Evolutionary conservation across 2,329 filamentous ascomycete genomes (phyloP).

Genomic region (Lachnellula arida): DNA sequence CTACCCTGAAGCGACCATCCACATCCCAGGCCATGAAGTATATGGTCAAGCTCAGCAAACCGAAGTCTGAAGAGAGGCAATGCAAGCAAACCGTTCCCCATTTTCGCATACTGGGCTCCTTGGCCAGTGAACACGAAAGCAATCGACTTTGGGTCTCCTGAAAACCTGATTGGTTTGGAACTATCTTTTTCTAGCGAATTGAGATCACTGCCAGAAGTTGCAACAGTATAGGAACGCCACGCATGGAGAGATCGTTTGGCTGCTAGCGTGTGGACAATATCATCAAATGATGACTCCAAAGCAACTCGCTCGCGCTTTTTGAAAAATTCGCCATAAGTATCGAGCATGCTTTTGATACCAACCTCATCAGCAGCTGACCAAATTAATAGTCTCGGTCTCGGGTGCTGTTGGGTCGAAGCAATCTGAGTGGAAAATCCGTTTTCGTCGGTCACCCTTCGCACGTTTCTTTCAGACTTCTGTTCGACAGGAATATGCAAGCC

Average conservation of each 20-base stretch:
- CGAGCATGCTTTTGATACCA: not conserved
- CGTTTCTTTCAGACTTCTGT: not conserved
- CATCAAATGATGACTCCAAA: not conserved
- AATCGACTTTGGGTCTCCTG: conserved; percentile 1
- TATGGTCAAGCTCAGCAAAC: conserved; percentile 1
- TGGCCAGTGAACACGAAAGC: conserved; percentile 28
- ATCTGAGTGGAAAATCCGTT: not conserved
- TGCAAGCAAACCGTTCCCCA: conserved; percentile 22
- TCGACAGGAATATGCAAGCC: too few species aligned
- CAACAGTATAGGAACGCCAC: too few species aligned
- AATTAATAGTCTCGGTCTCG: conserved; percentile 1
- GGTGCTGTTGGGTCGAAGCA: not conserved
- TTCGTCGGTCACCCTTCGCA: not conserved
- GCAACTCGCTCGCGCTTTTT: not conserved
- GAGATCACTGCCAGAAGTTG: not conserved
- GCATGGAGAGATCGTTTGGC: not conserved
- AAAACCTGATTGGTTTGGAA: not conserved
- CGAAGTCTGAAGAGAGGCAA: conserved; percentile 7
- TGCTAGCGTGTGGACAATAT: conserved; percentile 2
- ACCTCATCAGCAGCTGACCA: conserved; percentile 2
- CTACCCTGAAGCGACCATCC: too few species aligned
- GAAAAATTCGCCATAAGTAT: not conserved
- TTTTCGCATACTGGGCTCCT: conserved; percentile 28
- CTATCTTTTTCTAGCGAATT: too few species aligned
- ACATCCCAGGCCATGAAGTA: not conserved